A percentile compares a stretch with the other conserved stretches of the same genome.
phyloP scores from a whole-genome alignment of 768 basidiomycete genomes.

The Phaeotremella skinneri region DNA sequence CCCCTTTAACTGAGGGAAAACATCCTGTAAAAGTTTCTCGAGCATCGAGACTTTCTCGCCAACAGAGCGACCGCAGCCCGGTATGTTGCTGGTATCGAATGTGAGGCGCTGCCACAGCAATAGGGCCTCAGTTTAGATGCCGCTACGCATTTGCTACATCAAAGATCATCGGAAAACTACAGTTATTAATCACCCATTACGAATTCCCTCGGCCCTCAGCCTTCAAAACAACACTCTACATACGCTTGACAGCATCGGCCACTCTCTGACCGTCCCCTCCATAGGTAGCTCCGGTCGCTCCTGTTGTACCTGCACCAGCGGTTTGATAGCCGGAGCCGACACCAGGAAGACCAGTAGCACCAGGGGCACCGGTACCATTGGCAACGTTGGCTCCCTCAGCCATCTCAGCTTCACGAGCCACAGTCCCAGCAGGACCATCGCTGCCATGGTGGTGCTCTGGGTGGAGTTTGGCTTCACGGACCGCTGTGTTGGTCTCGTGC shows the following conservation, averaged over 20 bases:
- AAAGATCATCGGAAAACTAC: neutral
- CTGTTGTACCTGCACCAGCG: neutral
- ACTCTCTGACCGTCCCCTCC: neutral
- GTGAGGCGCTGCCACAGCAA: too few species aligned
- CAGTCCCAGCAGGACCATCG: neutral
- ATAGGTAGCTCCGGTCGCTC: too few species aligned
- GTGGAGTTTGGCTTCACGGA: slow-evolving; percentile 8
- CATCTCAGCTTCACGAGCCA: neutral
- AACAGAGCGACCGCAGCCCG: too few species aligned
- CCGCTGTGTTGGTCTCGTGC: slow-evolving; percentile 4
- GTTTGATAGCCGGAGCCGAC: neutral
- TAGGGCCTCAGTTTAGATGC: too few species aligned
- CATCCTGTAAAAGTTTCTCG: too few species aligned
- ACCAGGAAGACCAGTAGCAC: slow-evolving; percentile 1
- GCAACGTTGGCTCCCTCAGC: neutral
- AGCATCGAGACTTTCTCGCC: too few species aligned
- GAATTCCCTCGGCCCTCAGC: neutral
- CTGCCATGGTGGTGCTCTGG: neutral
- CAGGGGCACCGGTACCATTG: neutral
- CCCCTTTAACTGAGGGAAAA: too few species aligned
- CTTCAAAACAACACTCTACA: neutral
- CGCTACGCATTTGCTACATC: too few species aligned
- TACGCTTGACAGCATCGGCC: neutral
- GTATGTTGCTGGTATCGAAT: too few species aligned
- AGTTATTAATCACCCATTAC: neutral